Evolutionary conservation across 2,329 filamentous ascomycete species (phyloP), one percentile per base, ranked within the genome.

Genomic region (Phoma sp.): DNA sequence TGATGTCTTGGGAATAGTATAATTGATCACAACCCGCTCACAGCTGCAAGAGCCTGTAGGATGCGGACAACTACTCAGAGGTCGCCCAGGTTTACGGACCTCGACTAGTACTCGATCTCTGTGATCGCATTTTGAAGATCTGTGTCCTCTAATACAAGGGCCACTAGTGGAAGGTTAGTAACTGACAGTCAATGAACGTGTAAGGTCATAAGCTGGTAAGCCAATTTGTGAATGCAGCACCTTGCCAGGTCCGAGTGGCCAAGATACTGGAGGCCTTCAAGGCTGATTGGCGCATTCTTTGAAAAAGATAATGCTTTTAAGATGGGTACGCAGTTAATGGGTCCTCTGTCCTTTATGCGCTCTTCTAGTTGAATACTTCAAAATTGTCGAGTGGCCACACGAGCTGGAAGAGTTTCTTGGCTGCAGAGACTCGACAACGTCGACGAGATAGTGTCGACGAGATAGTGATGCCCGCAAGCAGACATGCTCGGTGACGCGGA

Each of bases 61-160:
- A 64, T 90, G 88, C 48, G 88, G 87, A 65, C 88, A 90, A 48
- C 83, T 82, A 71, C 86, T 89, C 49, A 90, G 75, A 7, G 88
- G 88, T 44, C 88, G 82, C 14, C 88, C 88, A 13, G 88, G 88
- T 67, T 90, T 90, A 58, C 87, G 83, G 13, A 91, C 88, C 22
- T 86, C 85, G 3, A 89, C 79, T 80, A 90, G 85, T 30, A 89
- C 77, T 54, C 88, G 84, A 64, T 89, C 87, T 59, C 82, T 80
- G 56, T 91, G 88, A 42, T 83, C 86, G 73, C 88, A 91, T 78
- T 89, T 89, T 47, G 88, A 89, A 27, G 88, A 90, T 65, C 88
- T 86, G 73, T 91, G 88, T 52, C 88, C 88, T 67, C 88, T 86
- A 64, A 90, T 90, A 71, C 88, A 90, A 68, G 88, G 87, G 79